Base-by-base conservation (phyloP, 208 protist species). In the Leptomonas pyrrhocoris region DNA sequence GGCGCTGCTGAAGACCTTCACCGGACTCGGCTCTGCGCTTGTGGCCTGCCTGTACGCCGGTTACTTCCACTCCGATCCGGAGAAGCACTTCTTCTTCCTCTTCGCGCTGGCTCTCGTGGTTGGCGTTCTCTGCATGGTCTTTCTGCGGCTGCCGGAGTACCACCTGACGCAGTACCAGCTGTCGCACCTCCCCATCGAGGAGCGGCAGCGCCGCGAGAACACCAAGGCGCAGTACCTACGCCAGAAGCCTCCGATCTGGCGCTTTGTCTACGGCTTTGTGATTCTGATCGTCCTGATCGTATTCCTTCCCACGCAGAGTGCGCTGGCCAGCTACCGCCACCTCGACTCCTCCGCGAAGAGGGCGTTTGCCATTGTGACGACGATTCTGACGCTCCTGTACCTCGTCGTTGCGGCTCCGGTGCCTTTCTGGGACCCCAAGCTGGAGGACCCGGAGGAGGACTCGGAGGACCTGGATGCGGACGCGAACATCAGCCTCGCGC, bases 71-170 rank as follows among this genome's bases (percentile, higher is more conserved):
- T 30, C 61, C 50, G 83, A 79, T 43, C 81, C 89, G 58, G 87
- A 81, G 72, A 85, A 55, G 62, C 80, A 82, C 58, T 89, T 85
- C 67, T 88, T 78, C 73, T 89, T 56, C 66, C 89, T 49, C 57
- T 78, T 23, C 59, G 53, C 25, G 49, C 79, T 34, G 60, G 86
- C n/a, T n/a, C n/a, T 61, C 7, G 51, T 74, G 23, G 36, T 79
- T 9, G 57, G 68, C n/a, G 59, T 60, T 28, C 48, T 81, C 11
- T 50, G 83, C 38, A 76, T 58, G 46, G 49, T 77, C 27, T 5
- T 83, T 42, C 61, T 92, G 65, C 79, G 81, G 25, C 73, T 87
- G 40, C 80, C 86, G 23, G 43, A 60, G 30, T 94, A 94, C 66
- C 79, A 88, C 38, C 74, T 94, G 13, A 83, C 75, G 16, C 77